A percentile compares a stretch with the other conserved stretches of the same genome.
Conservation (phyloP, 116 monocot species). For the Trichopus zeylanicus region DNA sequence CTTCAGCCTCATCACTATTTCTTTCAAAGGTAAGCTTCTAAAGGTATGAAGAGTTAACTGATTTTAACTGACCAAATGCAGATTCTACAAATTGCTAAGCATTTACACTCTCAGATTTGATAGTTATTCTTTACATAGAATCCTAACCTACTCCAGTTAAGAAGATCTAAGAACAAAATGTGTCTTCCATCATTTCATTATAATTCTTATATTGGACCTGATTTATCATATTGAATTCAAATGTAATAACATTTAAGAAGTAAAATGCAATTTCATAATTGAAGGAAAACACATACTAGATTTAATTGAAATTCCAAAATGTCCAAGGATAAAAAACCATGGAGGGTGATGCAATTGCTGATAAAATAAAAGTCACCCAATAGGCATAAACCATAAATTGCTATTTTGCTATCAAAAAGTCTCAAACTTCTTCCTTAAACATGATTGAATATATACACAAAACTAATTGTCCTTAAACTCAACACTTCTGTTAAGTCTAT, state of each 20-base stretch:
- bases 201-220: constrained; percentile 73
- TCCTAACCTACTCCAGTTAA: constrained; percentile 48
- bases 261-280: too few species aligned
- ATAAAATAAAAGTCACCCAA: too few species aligned
- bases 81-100: constrained; percentile 72
- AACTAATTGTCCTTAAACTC: too few species aligned
- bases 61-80: constrained; percentile 76
- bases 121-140: constrained; percentile 44
- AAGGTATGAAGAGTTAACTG: constrained; percentile 28
- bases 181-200: constrained; percentile 77
- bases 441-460: too few species aligned
- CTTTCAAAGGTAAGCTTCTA: constrained; percentile 19
- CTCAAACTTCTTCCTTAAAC: too few species aligned
- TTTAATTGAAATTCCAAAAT: too few species aligned
- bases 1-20: constrained; percentile 6
- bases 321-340: background rate
- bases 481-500: too few species aligned
- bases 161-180: constrained; percentile 83
- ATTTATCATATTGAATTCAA: constrained; percentile 8
- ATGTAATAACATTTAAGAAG: too few species aligned
- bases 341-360: background rate
- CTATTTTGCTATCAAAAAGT: too few species aligned
- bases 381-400: background rate
- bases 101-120: constrained; percentile 76
- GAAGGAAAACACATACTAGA: too few species aligned